Percentiles rank a stretch among this genome's conserved stretches.
Conservation (phyloP, 768 basidiomycete species). For the Filobasidium floriforme region DNA sequence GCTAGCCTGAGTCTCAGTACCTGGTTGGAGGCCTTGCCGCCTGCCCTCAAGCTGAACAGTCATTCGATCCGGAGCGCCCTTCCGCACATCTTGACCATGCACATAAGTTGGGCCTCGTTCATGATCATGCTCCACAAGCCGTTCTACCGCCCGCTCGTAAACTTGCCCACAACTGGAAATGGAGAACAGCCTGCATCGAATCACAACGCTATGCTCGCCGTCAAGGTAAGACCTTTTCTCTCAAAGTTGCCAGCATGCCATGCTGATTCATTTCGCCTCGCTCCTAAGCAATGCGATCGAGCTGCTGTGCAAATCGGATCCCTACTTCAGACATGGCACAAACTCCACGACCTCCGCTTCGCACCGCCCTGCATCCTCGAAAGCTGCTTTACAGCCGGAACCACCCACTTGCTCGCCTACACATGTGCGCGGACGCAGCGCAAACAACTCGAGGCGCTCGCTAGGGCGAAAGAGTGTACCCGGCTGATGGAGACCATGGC, state of each 20-base stretch:
- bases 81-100: slow-evolving; percentile 37
- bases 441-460: slow-evolving; percentile 26
- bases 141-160: slow-evolving; percentile 31
- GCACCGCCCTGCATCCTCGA: slow-evolving; percentile 28
- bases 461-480: slow-evolving; percentile 27
- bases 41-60: slow-evolving; percentile 26
- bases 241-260: neutral
- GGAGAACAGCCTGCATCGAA: slow-evolving; percentile 14
- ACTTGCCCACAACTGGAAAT: slow-evolving; percentile 14
- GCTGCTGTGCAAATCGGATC: slow-evolving; percentile 26
- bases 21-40: slow-evolving; percentile 33
- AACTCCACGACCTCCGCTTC: slow-evolving; percentile 28
- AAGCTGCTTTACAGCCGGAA: slow-evolving; percentile 33
- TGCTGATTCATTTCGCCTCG: slow-evolving; percentile 7
- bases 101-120: slow-evolving; percentile 35
- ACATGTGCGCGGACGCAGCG: slow-evolving; percentile 26
- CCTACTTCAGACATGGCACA: slow-evolving; percentile 29
- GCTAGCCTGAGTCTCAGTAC: slow-evolving; percentile 30
- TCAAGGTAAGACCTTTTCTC: slow-evolving; percentile 25
- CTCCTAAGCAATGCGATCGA: slow-evolving; percentile 28
- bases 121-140: slow-evolving; percentile 36
- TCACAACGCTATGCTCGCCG: slow-evolving; percentile 25
- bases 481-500: slow-evolving; percentile 29
- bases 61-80: slow-evolving; percentile 30
- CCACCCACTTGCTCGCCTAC: slow-evolving; percentile 29